These are phyloP conservation scores for Sphaerulina vaccinii DNA, from an alignment of 2,329 filamentous ascomycete genomes.

Conservation along the genomic window DNA sequence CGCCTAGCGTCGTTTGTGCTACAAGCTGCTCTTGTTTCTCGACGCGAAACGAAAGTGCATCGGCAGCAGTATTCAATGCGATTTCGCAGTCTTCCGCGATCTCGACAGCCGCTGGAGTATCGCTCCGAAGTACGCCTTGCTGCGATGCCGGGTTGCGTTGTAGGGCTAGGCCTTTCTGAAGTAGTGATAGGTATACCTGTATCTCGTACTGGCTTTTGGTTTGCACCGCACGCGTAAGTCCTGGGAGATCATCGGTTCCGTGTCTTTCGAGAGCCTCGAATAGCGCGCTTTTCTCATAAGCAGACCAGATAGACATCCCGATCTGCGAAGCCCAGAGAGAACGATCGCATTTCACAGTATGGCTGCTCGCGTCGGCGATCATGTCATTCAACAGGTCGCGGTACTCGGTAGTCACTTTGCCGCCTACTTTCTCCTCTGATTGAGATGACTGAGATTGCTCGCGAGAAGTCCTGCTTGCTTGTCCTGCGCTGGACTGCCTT, in stretches of 20 bases:
- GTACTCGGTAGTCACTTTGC: slow-evolving; percentile 38
- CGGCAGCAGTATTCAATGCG: slow-evolving; percentile 67
- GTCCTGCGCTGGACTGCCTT: slow-evolving; percentile 11
- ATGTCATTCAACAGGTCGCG: slow-evolving; percentile 55
- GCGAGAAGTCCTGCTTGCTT: slow-evolving; percentile 12
- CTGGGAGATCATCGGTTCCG: slow-evolving; percentile 61
- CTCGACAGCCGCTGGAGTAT: slow-evolving; percentile 72
- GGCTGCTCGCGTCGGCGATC: slow-evolving; percentile 48
- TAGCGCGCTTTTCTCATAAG: slow-evolving; percentile 67
- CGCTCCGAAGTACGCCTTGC: slow-evolving; percentile 46
- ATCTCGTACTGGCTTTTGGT: slow-evolving; percentile 77
- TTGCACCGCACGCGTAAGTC: slow-evolving; percentile 62
- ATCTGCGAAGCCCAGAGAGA: slow-evolving; percentile 54
- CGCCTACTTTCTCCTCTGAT: slow-evolving; percentile 12
- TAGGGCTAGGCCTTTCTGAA: slow-evolving; percentile 52
- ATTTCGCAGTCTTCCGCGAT: slow-evolving; percentile 64
- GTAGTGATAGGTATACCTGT: slow-evolving; percentile 63
- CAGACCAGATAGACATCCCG: slow-evolving; percentile 69
- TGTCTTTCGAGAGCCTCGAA: slow-evolving; percentile 65
- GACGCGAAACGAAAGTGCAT: slow-evolving; percentile 63
- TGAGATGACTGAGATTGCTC: slow-evolving; percentile 8
- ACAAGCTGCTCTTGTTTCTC: slow-evolving; percentile 60
- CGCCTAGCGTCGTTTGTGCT: slow-evolving; percentile 62
- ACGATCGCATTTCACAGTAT: not conserved
- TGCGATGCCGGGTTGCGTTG: slow-evolving; percentile 40